These are phyloP conservation scores for Neurospora crassa DNA, from an alignment of 2,329 filamentous ascomycete genomes.

Conservation along the genomic window DNA sequence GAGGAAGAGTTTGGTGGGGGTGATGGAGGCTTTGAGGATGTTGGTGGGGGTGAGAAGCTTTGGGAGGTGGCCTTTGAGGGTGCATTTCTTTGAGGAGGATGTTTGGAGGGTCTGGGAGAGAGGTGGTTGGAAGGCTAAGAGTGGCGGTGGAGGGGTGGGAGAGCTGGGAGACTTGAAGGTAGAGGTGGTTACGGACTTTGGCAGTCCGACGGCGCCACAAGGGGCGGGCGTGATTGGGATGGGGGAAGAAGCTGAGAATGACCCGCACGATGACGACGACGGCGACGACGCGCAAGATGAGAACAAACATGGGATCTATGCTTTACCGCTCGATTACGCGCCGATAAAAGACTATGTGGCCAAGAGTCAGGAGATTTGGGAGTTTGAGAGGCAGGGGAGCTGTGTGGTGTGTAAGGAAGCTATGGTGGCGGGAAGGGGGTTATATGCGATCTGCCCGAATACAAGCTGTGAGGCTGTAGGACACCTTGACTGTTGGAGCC, in stretches of 20 bases:
- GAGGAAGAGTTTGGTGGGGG: constrained; percentile 50
- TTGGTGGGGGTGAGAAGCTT: constrained; percentile 75
- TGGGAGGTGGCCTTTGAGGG: constrained; percentile 66
- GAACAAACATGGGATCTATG: constrained; percentile 38
- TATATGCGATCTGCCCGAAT: constrained; percentile 49
- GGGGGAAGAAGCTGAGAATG: not conserved
- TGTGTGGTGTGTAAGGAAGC: constrained; percentile 43
- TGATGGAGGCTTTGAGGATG: constrained; percentile 72
- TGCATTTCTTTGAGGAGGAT: constrained; percentile 70
- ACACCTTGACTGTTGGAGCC: constrained; percentile 51
- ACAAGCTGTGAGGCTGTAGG: constrained; percentile 45
- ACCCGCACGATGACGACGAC: not conserved
- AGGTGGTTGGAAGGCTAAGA: constrained; percentile 35
- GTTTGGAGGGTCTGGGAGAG: constrained; percentile 59
- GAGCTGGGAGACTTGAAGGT: constrained; percentile 27
- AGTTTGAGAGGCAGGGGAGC: constrained; percentile 44
- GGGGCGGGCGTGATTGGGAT: not conserved
- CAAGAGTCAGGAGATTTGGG: constrained; percentile 44
- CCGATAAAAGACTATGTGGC: constrained; percentile 43
- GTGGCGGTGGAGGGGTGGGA: constrained; percentile 14
- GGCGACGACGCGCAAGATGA: not conserved
- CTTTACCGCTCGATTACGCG: constrained; percentile 45
- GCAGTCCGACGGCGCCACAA: constrained; percentile 11
- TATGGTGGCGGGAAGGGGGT: constrained; percentile 36
- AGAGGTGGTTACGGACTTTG: constrained; percentile 48